A percentile compares a stretch with the other conserved stretches of the same genome.
Conservation (phyloP, 805 yeast genomes). For the Yarrowia deformans region DNA sequence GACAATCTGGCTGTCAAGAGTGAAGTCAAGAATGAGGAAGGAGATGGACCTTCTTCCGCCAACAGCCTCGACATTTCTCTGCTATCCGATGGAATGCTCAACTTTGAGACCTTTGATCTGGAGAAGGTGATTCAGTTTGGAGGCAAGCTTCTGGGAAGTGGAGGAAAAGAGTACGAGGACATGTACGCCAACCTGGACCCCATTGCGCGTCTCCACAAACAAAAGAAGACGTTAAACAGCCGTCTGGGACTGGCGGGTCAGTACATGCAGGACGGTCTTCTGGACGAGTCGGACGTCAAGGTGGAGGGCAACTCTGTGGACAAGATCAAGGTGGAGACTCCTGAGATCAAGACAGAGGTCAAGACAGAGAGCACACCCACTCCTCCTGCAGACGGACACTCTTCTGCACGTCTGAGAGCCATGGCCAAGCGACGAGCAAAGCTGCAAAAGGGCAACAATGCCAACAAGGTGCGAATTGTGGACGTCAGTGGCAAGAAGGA, state of each 20-base stretch:
- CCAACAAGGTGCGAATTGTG: constrained; percentile 51
- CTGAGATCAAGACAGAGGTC: constrained; percentile 27
- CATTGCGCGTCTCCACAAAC: constrained; percentile 59
- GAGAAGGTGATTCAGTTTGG: constrained; percentile 52
- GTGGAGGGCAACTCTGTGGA: constrained; percentile 8
- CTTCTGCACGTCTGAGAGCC: constrained; percentile 76
- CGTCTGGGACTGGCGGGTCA: constrained; percentile 56
- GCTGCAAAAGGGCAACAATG: constrained; percentile 51
- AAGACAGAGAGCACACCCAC: constrained; percentile 23
- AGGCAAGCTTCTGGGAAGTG: constrained; percentile 66
- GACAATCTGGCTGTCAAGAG: constrained; percentile 29
- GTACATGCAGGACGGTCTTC: constrained; percentile 51
- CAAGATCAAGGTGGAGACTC: constrained; percentile 20
- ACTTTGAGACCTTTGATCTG: constrained; percentile 52
- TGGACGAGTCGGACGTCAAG: constrained; percentile 47
- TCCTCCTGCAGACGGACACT: constrained; percentile 37
- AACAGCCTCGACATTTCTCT: constrained; percentile 25
- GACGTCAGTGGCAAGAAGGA: constrained; percentile 49
- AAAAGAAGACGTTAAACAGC: constrained; percentile 55
- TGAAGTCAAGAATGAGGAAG: constrained; percentile 34
- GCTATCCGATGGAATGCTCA: constrained; percentile 44
- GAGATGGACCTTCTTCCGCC: constrained; percentile 38
- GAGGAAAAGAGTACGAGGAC: constrained; percentile 58
- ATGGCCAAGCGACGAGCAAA: constrained; percentile 93
- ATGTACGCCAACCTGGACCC: constrained; percentile 53